phyloP scores from a whole-genome alignment of 2,329 filamentous ascomycete genomes.

The Phoma sp. region DNA sequence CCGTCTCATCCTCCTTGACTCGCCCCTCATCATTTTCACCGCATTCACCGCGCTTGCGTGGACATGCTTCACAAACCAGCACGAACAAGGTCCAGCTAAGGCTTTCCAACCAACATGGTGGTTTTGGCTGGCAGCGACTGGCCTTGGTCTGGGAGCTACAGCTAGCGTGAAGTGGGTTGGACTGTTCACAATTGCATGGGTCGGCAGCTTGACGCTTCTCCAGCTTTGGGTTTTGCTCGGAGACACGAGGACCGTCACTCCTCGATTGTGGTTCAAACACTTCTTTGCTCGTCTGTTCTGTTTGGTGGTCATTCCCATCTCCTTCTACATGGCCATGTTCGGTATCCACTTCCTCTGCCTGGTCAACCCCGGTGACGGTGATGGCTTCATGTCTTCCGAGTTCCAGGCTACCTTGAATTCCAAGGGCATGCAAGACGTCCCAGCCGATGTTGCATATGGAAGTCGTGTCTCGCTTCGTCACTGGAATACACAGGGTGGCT shows the following conservation, averaged over 20 bases:
- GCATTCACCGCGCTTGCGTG: slow-evolving; percentile 90
- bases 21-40: slow-evolving; percentile 90
- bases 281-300: slow-evolving; percentile 90
- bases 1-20: slow-evolving; percentile 93
- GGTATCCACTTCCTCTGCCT: slow-evolving; percentile 94
- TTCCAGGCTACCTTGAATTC: slow-evolving; percentile 97
- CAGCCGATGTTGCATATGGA: slow-evolving; percentile 88
- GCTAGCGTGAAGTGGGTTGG: slow-evolving; percentile 99
- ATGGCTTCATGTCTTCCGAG: slow-evolving; percentile 99
- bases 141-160: slow-evolving; percentile 86
- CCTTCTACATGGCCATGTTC: slow-evolving; percentile 97
- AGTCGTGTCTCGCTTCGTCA: slow-evolving; percentile 87
- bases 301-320: slow-evolving; percentile 83
- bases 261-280: slow-evolving; percentile 90
- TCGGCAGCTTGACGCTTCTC: slow-evolving; percentile 85
- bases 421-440: slow-evolving; percentile 94
- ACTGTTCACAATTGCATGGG: slow-evolving; percentile 98
- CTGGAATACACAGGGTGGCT: slow-evolving; percentile 96
- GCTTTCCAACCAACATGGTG: slow-evolving; percentile 93
- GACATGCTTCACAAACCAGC: slow-evolving; percentile 93
- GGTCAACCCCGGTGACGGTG: slow-evolving; percentile 92
- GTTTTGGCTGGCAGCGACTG: slow-evolving; percentile 93
- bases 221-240: slow-evolving; percentile 96
- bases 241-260: slow-evolving; percentile 83
- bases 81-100: slow-evolving; percentile 87